A percentile compares a stretch with the other conserved stretches of the same genome.
These are phyloP conservation scores for Dalbergia cochinchinensis DNA, from an alignment of 306 rosid species.

Conservation along the genomic window DNA sequence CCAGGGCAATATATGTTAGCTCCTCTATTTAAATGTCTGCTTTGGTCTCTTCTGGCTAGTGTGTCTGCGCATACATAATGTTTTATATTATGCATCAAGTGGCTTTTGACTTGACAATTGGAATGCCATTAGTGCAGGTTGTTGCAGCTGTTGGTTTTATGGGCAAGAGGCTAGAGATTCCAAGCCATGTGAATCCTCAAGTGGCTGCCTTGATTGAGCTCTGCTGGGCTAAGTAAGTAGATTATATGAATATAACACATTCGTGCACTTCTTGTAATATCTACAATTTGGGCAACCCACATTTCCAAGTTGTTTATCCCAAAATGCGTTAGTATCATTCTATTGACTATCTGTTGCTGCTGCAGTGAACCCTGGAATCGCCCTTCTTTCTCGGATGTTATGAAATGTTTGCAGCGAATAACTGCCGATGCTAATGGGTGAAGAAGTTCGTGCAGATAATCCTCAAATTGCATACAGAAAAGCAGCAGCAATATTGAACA, in stretches of 20 bases:
- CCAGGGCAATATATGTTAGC: conserved; percentile 18
- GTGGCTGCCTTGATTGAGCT: conserved; percentile 83
- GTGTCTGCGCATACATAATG: conserved; percentile 11
- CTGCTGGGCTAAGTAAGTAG: conserved; percentile 90
- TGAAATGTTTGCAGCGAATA: conserved; percentile 80
- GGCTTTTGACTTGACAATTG: conserved; percentile 33
- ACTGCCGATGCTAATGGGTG: conserved; percentile 51
- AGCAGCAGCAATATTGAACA: conserved; percentile 30
- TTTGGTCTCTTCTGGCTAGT: conserved; percentile 4
- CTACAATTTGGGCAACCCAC: background rate
- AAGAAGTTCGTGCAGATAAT: conserved; percentile 52
- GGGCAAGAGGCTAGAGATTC: conserved; percentile 81
- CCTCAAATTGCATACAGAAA: conserved; percentile 46
- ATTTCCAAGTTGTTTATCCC: background rate
- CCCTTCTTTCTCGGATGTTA: conserved; percentile 76
- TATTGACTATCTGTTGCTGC: conserved; percentile 34
- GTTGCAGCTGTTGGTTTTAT: conserved; percentile 93
- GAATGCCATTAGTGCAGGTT: conserved; percentile 60
- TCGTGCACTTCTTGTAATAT: background rate
- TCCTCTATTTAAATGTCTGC: conserved; percentile 24
- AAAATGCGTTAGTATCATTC: background rate
- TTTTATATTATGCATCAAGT: conserved; percentile 24
- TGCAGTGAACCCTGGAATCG: conserved; percentile 86
- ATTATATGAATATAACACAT: conserved; percentile 16
- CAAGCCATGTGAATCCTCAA: conserved; percentile 68